Conservation (phyloP, 2,329 filamentous ascomycete genomes). For the Colletotrichum scovillei region DNA sequence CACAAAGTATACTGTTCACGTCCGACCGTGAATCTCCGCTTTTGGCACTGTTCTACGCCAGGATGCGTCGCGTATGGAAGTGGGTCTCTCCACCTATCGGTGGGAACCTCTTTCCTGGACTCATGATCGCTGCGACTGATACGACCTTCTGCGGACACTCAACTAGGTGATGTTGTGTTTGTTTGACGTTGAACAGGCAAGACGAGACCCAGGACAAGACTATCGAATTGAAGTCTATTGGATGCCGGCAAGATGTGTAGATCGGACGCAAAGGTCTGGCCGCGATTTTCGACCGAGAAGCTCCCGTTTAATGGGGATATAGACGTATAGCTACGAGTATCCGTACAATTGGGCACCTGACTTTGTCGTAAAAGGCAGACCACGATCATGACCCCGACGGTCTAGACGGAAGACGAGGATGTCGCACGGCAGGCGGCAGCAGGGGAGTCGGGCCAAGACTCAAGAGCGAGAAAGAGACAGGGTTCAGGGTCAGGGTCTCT, state of each 20-base stretch:
- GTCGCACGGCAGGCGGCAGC: neutral
- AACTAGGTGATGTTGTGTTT: neutral
- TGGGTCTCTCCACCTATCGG: neutral
- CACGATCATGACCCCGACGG: neutral
- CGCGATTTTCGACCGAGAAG: neutral
- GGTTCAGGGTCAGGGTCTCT: conserved; percentile 6
- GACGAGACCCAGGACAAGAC: neutral
- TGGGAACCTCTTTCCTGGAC: conserved; percentile 2
- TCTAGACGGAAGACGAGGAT: conserved; percentile 6
- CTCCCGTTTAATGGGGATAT: neutral
- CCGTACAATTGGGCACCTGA: neutral
- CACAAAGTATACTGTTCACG: neutral
- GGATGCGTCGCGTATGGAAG: conserved; percentile 5
- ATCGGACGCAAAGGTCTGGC: neutral
- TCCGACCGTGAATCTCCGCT: accelerated
- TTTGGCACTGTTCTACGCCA: neutral
- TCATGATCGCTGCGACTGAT: neutral
- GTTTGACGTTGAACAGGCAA: neutral
- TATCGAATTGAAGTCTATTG: neutral
- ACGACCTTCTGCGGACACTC: neutral
- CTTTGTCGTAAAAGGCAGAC: neutral
- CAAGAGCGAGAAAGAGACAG: neutral
- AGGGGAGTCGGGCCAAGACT: neutral
- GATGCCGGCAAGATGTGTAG: neutral
- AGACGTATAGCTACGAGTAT: neutral